Percentiles rank a stretch among this genome's conserved stretches.
These are phyloP conservation scores for Penicillium ochrochloron DNA, from an alignment of 495 filamentous ascomycete genomes.

Conservation along the genomic window DNA sequence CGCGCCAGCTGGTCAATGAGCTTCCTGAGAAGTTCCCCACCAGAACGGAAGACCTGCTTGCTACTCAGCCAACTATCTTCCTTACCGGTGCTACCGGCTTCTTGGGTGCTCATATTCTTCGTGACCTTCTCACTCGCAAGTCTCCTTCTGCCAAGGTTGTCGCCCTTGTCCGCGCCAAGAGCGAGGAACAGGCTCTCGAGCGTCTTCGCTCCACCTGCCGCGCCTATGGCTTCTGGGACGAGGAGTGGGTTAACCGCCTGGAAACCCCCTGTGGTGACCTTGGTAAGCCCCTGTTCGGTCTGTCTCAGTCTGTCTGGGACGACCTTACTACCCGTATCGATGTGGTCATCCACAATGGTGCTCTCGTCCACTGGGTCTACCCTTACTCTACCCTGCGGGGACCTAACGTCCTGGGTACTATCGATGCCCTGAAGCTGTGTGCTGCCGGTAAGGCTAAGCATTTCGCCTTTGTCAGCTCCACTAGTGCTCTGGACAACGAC, in stretches of 20 bases:
- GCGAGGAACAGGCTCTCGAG: constrained; percentile 51
- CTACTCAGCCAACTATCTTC: constrained; percentile 64
- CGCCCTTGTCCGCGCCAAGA: constrained; percentile 74
- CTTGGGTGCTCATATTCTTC: constrained; percentile 80
- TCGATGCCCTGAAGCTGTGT: constrained; percentile 78
- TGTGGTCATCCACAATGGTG: constrained; percentile 89
- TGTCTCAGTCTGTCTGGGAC: constrained; percentile 66
- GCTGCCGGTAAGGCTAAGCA: constrained; percentile 76
- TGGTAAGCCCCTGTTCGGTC: constrained; percentile 69
- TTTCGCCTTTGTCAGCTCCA: constrained; percentile 85
- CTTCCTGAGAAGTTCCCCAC: constrained; percentile 50
- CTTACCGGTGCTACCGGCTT: constrained; percentile 94
- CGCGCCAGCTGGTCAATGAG: constrained; percentile 56
- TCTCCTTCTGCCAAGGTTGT: constrained; percentile 67
- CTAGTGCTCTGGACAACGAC: constrained; percentile 79
- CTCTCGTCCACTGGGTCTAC: constrained; percentile 84
- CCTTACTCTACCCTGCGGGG: constrained; percentile 76
- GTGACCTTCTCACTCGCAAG: constrained; percentile 68
- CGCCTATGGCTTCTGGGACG: constrained; percentile 80
- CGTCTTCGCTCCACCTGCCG: constrained; percentile 50
- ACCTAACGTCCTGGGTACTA: constrained; percentile 80
- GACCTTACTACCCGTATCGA: constrained; percentile 67
- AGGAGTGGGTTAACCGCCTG: constrained; percentile 66
- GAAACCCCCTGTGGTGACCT: constrained; percentile 74
- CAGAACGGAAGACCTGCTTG: constrained; percentile 33